A percentile compares a stretch with the other conserved stretches of the same genome.
Conservation (phyloP, 768 basidiomycete genomes). For the Suillus sp. region DNA sequence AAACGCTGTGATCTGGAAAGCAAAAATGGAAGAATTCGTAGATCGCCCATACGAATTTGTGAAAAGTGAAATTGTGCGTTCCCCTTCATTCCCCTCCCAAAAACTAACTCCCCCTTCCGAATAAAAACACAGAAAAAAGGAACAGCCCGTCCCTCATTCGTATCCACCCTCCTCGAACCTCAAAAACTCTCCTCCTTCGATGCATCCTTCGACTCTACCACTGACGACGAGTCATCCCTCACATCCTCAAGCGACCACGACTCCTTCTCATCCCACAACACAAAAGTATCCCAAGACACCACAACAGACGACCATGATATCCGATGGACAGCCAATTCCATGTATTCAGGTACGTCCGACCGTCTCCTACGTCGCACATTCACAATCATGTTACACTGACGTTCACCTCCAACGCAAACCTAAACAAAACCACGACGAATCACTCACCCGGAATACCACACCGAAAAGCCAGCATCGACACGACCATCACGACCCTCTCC, state of each 20-base stretch:
- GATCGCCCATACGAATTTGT: conserved; percentile 63
- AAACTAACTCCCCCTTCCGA: not conserved
- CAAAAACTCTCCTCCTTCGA: conserved; percentile 18
- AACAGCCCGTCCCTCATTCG: conserved; percentile 42
- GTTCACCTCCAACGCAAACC: no score
- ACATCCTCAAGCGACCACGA: not conserved
- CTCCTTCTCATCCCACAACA: not conserved
- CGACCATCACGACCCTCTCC: conserved; percentile 56
- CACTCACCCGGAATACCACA: not conserved
- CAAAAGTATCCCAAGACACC: not conserved
- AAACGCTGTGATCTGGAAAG: conserved; percentile 63
- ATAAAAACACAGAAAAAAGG: conserved; percentile 34
- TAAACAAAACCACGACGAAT: no score
- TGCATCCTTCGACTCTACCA: not conserved
- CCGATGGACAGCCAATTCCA: conserved; percentile 83
- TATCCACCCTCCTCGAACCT: conserved; percentile 57
- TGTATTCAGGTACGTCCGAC: conserved; percentile 50
- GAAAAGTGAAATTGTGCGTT: conserved; percentile 59
- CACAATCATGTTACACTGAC: not conserved
- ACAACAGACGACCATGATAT: conserved; percentile 56
- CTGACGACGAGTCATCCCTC: not conserved
- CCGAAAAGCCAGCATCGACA: conserved; percentile 55
- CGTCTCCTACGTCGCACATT: not conserved
- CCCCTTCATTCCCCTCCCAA: conserved; percentile 15
- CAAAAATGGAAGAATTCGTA: conserved; percentile 62